Conservation (phyloP, 2,329 filamentous ascomycete species). For the Calonectria leucothoes region DNA sequence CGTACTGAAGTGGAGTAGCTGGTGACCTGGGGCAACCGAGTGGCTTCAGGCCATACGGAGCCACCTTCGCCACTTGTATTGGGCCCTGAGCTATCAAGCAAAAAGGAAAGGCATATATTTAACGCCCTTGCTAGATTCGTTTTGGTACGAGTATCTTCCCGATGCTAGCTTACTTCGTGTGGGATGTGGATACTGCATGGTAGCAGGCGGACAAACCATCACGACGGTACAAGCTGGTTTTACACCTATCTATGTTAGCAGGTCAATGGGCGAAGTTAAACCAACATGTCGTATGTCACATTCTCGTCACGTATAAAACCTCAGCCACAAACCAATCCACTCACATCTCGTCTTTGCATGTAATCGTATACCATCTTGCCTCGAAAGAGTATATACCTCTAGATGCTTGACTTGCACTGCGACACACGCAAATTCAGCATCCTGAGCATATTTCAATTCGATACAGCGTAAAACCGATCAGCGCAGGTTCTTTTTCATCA, state of each 20-base stretch:
- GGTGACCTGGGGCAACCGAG: background rate
- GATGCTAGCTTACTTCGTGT: background rate
- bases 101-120: background rate
- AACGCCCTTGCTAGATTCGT: background rate
- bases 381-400: background rate
- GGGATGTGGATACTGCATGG: background rate
- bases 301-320: background rate
- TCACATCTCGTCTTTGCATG: background rate
- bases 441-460: background rate
- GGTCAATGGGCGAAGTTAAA: background rate
- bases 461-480: background rate
- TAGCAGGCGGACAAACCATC: background rate
- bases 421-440: background rate
- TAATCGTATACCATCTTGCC: background rate
- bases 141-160: background rate
- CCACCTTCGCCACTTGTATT: background rate
- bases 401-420: background rate
- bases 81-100: background rate
- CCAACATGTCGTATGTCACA: background rate
- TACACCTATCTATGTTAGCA: background rate
- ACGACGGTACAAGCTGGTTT: background rate
- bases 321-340: background rate
- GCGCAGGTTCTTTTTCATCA: background rate
- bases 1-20: conserved; percentile 2
- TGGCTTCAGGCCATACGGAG: background rate